Conservation (phyloP, 352 stramenopile species). For the Phytophthora boehmeriae region DNA sequence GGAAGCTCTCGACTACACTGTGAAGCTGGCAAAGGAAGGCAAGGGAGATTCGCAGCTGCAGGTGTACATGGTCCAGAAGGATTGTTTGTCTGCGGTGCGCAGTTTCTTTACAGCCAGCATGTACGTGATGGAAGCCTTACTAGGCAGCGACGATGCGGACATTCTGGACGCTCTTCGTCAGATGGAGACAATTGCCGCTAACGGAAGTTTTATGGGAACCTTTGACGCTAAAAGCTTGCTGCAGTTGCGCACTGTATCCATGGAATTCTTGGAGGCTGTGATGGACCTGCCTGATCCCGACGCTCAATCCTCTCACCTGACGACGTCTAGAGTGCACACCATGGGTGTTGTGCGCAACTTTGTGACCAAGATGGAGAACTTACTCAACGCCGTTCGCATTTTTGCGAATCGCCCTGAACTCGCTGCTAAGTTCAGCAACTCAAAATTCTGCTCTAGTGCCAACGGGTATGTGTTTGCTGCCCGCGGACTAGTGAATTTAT, state of each 20-base stretch:
- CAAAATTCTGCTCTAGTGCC: slow-evolving; percentile 74
- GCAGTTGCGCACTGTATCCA: slow-evolving; percentile 58
- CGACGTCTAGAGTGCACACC: slow-evolving; percentile 62
- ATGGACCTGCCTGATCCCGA: slow-evolving; percentile 76
- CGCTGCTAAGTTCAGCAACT: slow-evolving; percentile 67
- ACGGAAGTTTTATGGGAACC: slow-evolving; percentile 68
- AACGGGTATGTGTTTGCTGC: slow-evolving; percentile 84
- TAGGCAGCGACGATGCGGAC: slow-evolving; percentile 69
- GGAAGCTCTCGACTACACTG: slow-evolving; percentile 66
- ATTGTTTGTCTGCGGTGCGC: slow-evolving; percentile 71
- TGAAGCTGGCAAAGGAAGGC: slow-evolving; percentile 64
- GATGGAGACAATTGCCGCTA: slow-evolving; percentile 67
- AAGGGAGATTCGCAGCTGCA: slow-evolving; percentile 72
- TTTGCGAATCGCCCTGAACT: slow-evolving; percentile 62
- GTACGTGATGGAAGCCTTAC: slow-evolving; percentile 72
- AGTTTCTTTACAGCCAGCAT: slow-evolving; percentile 80
- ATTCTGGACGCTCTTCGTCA: slow-evolving; percentile 65
- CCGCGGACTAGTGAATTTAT: slow-evolving; percentile 79
- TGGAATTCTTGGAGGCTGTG: slow-evolving; percentile 78
- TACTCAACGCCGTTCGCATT: slow-evolving; percentile 64
- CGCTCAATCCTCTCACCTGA: slow-evolving; percentile 51
- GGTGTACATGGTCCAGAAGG: slow-evolving; percentile 71
- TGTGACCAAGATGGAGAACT: slow-evolving; percentile 72
- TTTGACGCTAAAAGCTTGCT: slow-evolving; percentile 61
- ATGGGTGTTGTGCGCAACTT: slow-evolving; percentile 82